Conservation (phyloP, 1,284 basidiomycete species). For the Ceratobasidium sp. region DNA sequence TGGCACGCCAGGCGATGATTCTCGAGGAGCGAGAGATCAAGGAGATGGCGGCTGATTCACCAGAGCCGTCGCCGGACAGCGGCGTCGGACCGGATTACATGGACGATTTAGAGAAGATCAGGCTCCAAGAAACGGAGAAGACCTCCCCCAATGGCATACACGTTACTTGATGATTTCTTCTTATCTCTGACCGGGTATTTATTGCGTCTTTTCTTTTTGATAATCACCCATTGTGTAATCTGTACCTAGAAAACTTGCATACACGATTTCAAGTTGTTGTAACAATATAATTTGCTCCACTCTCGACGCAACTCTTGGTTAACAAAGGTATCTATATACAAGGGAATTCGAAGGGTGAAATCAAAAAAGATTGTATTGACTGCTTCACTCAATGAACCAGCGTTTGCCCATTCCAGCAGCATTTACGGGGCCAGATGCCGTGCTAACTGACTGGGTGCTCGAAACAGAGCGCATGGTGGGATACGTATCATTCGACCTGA, state of each 20-base stretch:
- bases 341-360: slow-evolving; percentile 3
- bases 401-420: slow-evolving; percentile 38
- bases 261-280: slow-evolving; percentile 33
- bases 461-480: slow-evolving; percentile 23
- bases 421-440: too few relatives aligned
- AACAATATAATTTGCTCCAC: slow-evolving; percentile 30
- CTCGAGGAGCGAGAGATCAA: slow-evolving; percentile 62
- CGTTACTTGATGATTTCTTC: not conserved
- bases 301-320: not conserved
- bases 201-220: not conserved
- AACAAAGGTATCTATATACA: slow-evolving; percentile 14
- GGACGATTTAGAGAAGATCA: not conserved
- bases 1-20: slow-evolving; percentile 62
- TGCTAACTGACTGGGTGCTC: slow-evolving; percentile 38
- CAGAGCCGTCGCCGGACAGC: slow-evolving; percentile 21
- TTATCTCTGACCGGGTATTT: not conserved
- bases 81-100: slow-evolving; percentile 24
- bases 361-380: not conserved
- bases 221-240: slow-evolving; percentile 2
- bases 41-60: slow-evolving; percentile 37
- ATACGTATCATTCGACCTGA: slow-evolving; percentile 1
- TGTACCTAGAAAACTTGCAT: slow-evolving; percentile 35
- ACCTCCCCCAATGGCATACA: slow-evolving; percentile 4
- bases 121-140: slow-evolving; percentile 1
- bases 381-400: slow-evolving; percentile 44